Evolutionary conservation across 352 stramenopile genomes (phyloP), one percentile per base, ranked within the genome.

Genomic region (Phytophthora rubi): DNA sequence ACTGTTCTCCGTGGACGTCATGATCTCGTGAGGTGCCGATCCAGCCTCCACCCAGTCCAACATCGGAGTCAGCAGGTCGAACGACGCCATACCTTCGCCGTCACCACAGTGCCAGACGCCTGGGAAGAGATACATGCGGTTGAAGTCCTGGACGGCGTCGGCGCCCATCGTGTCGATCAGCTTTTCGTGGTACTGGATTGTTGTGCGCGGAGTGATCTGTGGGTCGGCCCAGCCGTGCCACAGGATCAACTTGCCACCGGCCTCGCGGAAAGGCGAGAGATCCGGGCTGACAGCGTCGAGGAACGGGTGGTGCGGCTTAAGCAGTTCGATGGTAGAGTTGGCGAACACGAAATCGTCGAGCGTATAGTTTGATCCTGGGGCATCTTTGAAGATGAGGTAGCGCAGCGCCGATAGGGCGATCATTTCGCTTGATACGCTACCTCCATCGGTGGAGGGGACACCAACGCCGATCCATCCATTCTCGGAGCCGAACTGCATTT

Each of bases 61-160:
- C 70, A 81, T 78, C 15, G 76, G 71, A 26, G 64, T 76, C 48
- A 84, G 13, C 21, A 84, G 51, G 52, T 84, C 73, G 32, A 78
- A 74, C 2, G 74, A 68, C 8, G 77, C 60, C 71, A 81, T 37
- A 12, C 33, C 33, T 39, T 39, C 33, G 33, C 33, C 33, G 3
- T 30, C 30, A 9, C 76, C 67, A 12, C 76, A 83, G 63, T 83
- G 76, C 60, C 73, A 77, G 33, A 83, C 76, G 23, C 72, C 72
- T 2, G 76, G 72, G 44, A 83, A 70, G 47, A 83, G 37, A 57
- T 83, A 83, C 49, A 83, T 55, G 15, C 72, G 76, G 49, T 78
- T 74, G 32, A 83, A 80, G 15, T 75, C 63, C 15, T 70, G 66
- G 2, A 63, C 65, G 16, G 30, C 52, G 21, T 73, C 59, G 6